A percentile compares a stretch with the other conserved stretches of the same genome.
phyloP scores from a whole-genome alignment of 2,329 filamentous ascomycete genomes.

The Aspergillus felis region DNA sequence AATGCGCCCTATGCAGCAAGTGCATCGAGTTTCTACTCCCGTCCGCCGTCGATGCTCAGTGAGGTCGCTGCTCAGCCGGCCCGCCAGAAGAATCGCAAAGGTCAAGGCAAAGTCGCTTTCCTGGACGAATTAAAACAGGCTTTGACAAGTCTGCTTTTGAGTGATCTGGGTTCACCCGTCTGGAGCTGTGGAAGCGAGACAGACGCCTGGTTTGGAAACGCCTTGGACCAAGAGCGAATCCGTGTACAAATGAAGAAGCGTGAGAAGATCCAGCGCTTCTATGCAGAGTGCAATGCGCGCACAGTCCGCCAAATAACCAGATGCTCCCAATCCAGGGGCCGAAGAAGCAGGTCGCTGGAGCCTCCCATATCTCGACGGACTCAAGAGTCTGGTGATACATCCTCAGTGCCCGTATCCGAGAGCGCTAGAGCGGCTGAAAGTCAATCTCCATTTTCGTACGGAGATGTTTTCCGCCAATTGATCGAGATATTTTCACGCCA shows the following conservation, averaged over 20 bases:
- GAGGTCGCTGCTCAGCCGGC: constrained; percentile 31
- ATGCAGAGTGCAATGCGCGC: constrained; percentile 34
- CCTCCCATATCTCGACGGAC: constrained; percentile 11
- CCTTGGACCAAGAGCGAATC: constrained; percentile 48
- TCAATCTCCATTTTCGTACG: constrained; percentile 65
- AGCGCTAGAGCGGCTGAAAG: constrained; percentile 36
- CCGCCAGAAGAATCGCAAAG: constrained; percentile 33
- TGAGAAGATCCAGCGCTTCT: constrained; percentile 36
- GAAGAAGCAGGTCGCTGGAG: constrained; percentile 35
- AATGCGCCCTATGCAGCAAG: constrained; percentile 61
- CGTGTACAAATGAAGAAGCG: constrained; percentile 38
- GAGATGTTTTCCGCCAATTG: constrained; percentile 72
- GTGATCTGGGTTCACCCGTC: constrained; percentile 81
- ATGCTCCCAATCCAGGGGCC: constrained; percentile 18
- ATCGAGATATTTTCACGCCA: constrained; percentile 84
- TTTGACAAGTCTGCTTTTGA: constrained; percentile 78
- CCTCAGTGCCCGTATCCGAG: not conserved
- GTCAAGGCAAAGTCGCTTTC: constrained; percentile 73
- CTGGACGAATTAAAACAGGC: constrained; percentile 72
- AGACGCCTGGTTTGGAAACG: constrained; percentile 71
- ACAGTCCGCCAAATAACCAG: constrained; percentile 21
- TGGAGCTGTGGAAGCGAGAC: constrained; percentile 91
- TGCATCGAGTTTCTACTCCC: constrained; percentile 53
- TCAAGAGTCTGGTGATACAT: not conserved
- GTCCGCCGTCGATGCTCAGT: constrained; percentile 41